Conservation (phyloP, 805 yeast species). For the Lipomyces yamadae region DNA sequence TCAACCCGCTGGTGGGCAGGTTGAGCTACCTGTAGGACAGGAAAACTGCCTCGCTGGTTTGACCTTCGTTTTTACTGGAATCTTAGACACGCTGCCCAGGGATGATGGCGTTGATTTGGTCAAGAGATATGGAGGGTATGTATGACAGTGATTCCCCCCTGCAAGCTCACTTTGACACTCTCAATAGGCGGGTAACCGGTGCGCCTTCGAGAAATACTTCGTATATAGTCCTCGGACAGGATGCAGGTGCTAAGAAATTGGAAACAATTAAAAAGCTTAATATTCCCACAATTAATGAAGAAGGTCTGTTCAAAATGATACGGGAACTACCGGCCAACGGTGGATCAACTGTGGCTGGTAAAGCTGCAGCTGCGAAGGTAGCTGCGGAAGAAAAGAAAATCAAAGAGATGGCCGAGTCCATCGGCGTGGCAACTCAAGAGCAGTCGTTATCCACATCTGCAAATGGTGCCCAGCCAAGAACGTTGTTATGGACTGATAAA, state of each 20-base stretch:
- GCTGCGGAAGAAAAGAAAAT: constrained; percentile 71
- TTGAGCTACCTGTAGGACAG: constrained; percentile 70
- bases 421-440: constrained; percentile 41
- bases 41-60: constrained; percentile 87
- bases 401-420: constrained; percentile 53
- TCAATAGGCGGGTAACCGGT: constrained; percentile 46
- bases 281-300: constrained; percentile 83
- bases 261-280: constrained; percentile 72
- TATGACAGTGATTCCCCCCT: constrained; percentile 50
- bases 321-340: constrained; percentile 88
- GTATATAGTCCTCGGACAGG: constrained; percentile 88
- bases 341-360: constrained; percentile 81
- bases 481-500: constrained; percentile 83
- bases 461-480: background rate
- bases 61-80: constrained; percentile 92
- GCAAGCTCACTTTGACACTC: background rate
- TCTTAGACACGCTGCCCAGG: constrained; percentile 77
- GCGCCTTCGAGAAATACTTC: constrained; percentile 85
- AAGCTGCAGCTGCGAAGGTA: constrained; percentile 69
- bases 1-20: constrained; percentile 25
- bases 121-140: constrained; percentile 86
- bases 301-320: constrained; percentile 78
- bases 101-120: constrained; percentile 76
- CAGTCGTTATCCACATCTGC: constrained; percentile 3
- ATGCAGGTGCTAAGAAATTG: constrained; percentile 96